Base-by-base conservation (phyloP, 108 stramenopile genomes). In the Nannochloropsis salina region DNA sequence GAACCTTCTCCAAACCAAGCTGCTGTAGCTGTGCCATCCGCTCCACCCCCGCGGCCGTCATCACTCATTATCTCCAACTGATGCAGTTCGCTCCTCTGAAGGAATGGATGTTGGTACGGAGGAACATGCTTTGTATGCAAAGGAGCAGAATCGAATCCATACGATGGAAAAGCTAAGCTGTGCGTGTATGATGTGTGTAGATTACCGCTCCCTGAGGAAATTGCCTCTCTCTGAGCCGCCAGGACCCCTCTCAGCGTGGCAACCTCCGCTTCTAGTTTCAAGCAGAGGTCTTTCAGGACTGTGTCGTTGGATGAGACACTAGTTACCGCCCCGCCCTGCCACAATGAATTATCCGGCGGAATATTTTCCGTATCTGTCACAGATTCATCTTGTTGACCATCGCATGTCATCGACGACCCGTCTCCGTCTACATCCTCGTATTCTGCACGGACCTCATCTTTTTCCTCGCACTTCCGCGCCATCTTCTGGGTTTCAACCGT, bases 201-300 rank as follows among this genome's bases (percentile, higher is more conserved):
- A n/a, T 74, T 74, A n/a, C 61, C 61, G n/a, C 61, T n/a, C 4
- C 61, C 61, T 74, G 15, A n/a, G 6, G 61, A 74, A n/a, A 74
- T 15, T 6, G 61, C 61, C 61, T n/a, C 61, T 74, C 61, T 15
- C n/a, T 74, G 61, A n/a, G 8, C 44, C 22, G 88, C 88, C 44
- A 89, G 45, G 41, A 89, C 80, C 41, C 85, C 85, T 6, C 88
- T 31, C 9, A 89, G 83, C 83, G 45, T 85, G 42, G 85, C 85
- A 15, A 86, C 89, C n/a, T 89, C 89, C 12, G 89, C 85, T 44
- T 89, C 89, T 41, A 89, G 81, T 44, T 83, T 42, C 51, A 89
- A 47, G 86, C 89, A 89, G 83, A 86, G 82, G 83, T 89, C 89
- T 18, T 83, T 74, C 83, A 89, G 86, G 40, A 86, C 42, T 41